Evolutionary conservation across 2,329 filamentous ascomycete genomes (phyloP).

Genomic region (Neonectria ditissima): DNA sequence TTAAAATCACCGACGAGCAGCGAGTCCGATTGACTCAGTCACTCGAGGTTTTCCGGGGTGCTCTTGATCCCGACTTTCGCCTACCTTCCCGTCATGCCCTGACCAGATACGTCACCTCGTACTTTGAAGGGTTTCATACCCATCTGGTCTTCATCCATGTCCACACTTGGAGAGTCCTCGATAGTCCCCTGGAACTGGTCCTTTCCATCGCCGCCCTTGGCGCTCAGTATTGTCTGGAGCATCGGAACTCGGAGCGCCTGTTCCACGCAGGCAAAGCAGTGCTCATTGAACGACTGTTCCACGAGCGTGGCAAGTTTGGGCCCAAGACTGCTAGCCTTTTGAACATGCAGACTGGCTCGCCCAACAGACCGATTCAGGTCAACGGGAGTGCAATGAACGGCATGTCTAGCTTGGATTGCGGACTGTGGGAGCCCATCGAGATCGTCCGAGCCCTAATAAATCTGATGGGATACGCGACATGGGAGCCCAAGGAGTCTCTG

Average conservation of each 20-base stretch:
- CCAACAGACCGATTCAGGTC: not conserved
- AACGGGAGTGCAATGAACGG: not conserved
- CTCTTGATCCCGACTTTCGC: slow-evolving; percentile 47
- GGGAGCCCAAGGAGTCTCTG: slow-evolving; percentile 50
- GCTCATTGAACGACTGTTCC: slow-evolving; percentile 46
- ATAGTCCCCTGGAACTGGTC: slow-evolving; percentile 49
- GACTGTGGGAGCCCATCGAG: slow-evolving; percentile 48
- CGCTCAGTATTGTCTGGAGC: slow-evolving; percentile 55
- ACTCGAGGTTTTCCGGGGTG: slow-evolving; percentile 45
- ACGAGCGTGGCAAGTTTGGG: slow-evolving; percentile 37
- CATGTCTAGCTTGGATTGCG: not conserved
- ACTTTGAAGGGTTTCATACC: slow-evolving; percentile 52
- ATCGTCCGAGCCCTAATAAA: slow-evolving; percentile 50
- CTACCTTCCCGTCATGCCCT: slow-evolving; percentile 53
- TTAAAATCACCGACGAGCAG: slow-evolving; percentile 51
- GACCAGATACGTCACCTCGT: slow-evolving; percentile 51
- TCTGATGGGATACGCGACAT: slow-evolving; percentile 54
- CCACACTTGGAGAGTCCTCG: slow-evolving; percentile 48
- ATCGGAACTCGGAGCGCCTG: slow-evolving; percentile 48
- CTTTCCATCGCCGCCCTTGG: slow-evolving; percentile 50
- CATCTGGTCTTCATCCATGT: slow-evolving; percentile 55
- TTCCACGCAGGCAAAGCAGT: slow-evolving; percentile 50
- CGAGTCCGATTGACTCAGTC: slow-evolving; percentile 40
- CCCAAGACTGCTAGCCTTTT: slow-evolving; percentile 44
- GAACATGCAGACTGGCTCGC: slow-evolving; percentile 1